Conservation (phyloP, 257 asterid genomes). For the Solanum commersonii region DNA sequence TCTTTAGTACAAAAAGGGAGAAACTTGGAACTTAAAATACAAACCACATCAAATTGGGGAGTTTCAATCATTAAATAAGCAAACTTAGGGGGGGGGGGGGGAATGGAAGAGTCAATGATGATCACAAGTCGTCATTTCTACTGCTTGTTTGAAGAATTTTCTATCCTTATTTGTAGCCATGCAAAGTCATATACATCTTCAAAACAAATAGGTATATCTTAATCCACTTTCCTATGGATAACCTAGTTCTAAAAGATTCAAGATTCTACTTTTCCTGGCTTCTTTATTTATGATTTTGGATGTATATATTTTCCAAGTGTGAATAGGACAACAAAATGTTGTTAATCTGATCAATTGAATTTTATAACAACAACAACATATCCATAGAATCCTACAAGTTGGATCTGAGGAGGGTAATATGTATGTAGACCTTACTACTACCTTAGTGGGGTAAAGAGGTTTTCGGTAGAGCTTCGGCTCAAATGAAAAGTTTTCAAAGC, state of each 20-base stretch:
- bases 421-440: no score
- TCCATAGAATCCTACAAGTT: no score
- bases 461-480: no score
- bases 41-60: background rate
- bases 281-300: background rate
- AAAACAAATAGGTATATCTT: background rate
- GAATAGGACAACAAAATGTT: background rate
- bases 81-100: no score
- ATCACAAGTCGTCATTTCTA: background rate
- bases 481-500: no score
- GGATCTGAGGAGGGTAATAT: no score
- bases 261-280: background rate
- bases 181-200: background rate
- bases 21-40: background rate
- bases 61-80: background rate
- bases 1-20: background rate
- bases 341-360: background rate
- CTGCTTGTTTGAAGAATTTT: background rate
- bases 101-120: background rate
- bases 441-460: no score
- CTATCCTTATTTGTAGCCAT: background rate
- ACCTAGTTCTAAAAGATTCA: background rate
- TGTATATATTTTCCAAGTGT: background rate
- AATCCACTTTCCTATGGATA: background rate
- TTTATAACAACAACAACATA: background rate